A percentile compares a stretch with the other conserved stretches of the same genome.
Evolutionary conservation across 2,329 filamentous ascomycete species (phyloP).

Genomic region (Tolypocladium tropicale): DNA sequence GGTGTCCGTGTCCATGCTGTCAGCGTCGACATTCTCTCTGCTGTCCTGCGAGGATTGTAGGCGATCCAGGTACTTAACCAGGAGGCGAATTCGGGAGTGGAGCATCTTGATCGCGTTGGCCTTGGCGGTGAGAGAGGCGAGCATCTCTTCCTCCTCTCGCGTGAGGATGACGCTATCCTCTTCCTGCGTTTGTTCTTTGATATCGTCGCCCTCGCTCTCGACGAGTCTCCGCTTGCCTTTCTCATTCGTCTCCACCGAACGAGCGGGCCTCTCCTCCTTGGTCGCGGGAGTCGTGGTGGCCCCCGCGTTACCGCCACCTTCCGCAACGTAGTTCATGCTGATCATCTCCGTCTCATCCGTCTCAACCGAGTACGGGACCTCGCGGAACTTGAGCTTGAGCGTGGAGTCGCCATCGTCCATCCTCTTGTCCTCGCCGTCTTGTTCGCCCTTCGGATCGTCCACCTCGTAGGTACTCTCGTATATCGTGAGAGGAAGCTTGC

Average conservation of each 20-base stretch:
- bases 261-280: slow-evolving; percentile 30
- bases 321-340: slow-evolving; percentile 84
- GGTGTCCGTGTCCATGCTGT: slow-evolving; percentile 23
- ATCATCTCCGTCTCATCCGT: slow-evolving; percentile 98
- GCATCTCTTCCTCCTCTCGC: slow-evolving; percentile 49
- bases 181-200: slow-evolving; percentile 21
- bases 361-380: slow-evolving; percentile 79
- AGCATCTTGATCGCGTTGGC: slow-evolving; percentile 92
- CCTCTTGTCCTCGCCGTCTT: slow-evolving; percentile 54
- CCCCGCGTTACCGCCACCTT: slow-evolving; percentile 71
- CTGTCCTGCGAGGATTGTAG: slow-evolving; percentile 57
- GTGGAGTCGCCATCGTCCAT: slow-evolving; percentile 55
- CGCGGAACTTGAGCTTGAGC: slow-evolving; percentile 63
- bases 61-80: slow-evolving; percentile 65
- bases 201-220: slow-evolving; percentile 17
- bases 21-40: slow-evolving; percentile 29
- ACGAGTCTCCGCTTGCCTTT: slow-evolving; percentile 41
- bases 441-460: slow-evolving; percentile 40
- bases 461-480: slow-evolving; percentile 78
- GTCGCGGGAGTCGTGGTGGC: slow-evolving; percentile 40
- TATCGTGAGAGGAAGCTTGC: slow-evolving; percentile 79
- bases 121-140: slow-evolving; percentile 67
- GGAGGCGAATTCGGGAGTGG: slow-evolving; percentile 61
- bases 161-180: slow-evolving; percentile 33
- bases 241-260: slow-evolving; percentile 35